A percentile compares a stretch with the other conserved stretches of the same genome.
Evolutionary conservation across 2,329 filamentous ascomycete genomes (phyloP).

Genomic region (Cylindrodendrum hubeiense): DNA sequence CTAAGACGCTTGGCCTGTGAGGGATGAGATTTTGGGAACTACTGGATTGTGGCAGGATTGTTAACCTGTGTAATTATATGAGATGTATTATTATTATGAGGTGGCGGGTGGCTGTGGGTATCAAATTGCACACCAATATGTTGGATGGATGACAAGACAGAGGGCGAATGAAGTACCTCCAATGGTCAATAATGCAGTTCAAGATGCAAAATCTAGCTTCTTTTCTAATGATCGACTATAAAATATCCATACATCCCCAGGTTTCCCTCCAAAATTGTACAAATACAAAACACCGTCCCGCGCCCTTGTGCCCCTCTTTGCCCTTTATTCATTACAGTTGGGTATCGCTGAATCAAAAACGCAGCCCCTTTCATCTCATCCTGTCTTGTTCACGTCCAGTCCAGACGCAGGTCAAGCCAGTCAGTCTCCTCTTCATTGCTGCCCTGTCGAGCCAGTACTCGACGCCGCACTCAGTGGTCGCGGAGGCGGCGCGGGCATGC

Average conservation of each 20-base stretch:
- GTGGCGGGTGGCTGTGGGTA: neutral
- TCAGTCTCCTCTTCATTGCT: constrained; percentile 43
- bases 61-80: neutral
- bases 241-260: neutral
- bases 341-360: constrained; percentile 48
- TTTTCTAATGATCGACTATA: neutral
- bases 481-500: constrained; percentile 48
- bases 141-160: neutral
- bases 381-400: neutral
- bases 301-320: constrained; percentile 31
- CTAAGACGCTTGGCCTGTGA: neutral
- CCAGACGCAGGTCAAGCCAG: neutral
- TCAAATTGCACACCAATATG: neutral
- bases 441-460: constrained; percentile 58
- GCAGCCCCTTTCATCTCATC: constrained; percentile 21
- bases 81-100: constrained; percentile 5
- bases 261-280: constrained; percentile 11
- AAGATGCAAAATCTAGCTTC: neutral
- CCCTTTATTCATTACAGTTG: constrained; percentile 43
- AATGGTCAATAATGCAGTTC: neutral
- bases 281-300: constrained; percentile 21
- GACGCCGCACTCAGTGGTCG: constrained; percentile 55
- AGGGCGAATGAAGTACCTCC: too few relatives aligned
- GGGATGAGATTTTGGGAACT: neutral
- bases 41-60: neutral